Evolutionary conservation across 345 rosid genomes (phyloP), one percentile per base, ranked within the genome.

Genomic region (Viola odorata): DNA sequence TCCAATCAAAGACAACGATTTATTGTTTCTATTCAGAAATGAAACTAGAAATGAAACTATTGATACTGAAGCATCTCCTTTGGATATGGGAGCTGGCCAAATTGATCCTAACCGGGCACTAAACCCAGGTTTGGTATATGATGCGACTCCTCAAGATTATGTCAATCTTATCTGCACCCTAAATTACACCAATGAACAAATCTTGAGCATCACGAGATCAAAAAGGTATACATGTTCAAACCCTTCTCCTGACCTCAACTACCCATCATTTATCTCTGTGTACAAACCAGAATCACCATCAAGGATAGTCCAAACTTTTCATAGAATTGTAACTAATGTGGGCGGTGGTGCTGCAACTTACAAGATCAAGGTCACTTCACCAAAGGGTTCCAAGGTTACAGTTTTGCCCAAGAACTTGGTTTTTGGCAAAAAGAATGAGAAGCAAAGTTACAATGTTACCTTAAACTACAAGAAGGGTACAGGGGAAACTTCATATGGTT

Each of bases 51-150:
- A 47, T 11, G 12, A 8, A 15, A 47, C 58, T 16, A 53, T 53
- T 16, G 55, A 49, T n/a, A 6, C 6, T 55, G 76, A 8, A 51
- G 76, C 80, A 55, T 73, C 80, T 16, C 78, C 83, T 17, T 57
- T 79, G 56, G 80, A 73, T 3, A 73, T 75, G 73, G 83, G 80
- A 32, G 78, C 83, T 15, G 80, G 82, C 45, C 74, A 69, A 38
- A 50, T 75, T 37, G 69, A 74, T 41, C 85, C 85, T 0, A 77
- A 77, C 41, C 55, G 65, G 9, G 85, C 85, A 59, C 63, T 75
- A 53, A 69, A 81, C 60, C 82, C 80, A 4, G 82, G 85, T 62
- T 56, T 77, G 68, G 63, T 81, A 53, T 81, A 81, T 53, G 85
- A 77, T 55, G 73, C 73, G 32, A 65, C 68, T 45, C 76, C 78